A percentile compares a stretch with the other conserved stretches of the same genome.
phyloP scores from a whole-genome alignment of 164 flowering plant genomes.

The Echeveria elegans region DNA sequence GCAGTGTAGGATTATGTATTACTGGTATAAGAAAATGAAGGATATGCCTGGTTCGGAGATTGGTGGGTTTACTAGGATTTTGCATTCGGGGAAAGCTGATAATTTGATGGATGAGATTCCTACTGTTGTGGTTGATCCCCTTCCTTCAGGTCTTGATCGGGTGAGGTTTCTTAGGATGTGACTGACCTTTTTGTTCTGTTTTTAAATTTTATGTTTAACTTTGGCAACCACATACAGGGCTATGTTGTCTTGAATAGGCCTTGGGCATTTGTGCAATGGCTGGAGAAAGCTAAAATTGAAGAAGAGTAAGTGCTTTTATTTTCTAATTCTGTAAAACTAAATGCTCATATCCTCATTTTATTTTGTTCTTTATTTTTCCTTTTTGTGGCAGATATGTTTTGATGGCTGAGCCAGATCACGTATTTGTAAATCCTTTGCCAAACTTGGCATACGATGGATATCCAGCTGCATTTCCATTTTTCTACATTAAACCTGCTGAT shows the following conservation, averaged over 20 bases:
- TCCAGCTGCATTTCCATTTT: conserved; percentile 86
- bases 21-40: conserved; percentile 80
- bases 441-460: conserved; percentile 61
- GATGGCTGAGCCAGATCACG: conserved; percentile 98
- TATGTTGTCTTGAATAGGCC: conserved; percentile 94
- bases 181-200: neutral
- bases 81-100: conserved; percentile 82
- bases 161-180: conserved; percentile 26
- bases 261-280: conserved; percentile 99
- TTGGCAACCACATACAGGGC: conserved; percentile 47
- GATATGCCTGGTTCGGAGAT: conserved; percentile 82
- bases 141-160: conserved; percentile 77
- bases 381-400: conserved; percentile 54
- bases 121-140: conserved; percentile 85
- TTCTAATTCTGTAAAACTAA: neutral
- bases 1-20: conserved; percentile 96
- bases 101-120: conserved; percentile 92
- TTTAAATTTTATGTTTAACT: neutral
- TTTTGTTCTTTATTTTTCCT: neutral
- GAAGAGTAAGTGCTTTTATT: conserved; percentile 65
- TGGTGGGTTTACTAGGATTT: conserved; percentile 85
- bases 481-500: conserved; percentile 74
- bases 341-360: neutral
- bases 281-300: conserved; percentile 69
- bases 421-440: conserved; percentile 79